Conservation (phyloP, 163 green algal genomes). For the Trebouxiophyceae sp. region DNA sequence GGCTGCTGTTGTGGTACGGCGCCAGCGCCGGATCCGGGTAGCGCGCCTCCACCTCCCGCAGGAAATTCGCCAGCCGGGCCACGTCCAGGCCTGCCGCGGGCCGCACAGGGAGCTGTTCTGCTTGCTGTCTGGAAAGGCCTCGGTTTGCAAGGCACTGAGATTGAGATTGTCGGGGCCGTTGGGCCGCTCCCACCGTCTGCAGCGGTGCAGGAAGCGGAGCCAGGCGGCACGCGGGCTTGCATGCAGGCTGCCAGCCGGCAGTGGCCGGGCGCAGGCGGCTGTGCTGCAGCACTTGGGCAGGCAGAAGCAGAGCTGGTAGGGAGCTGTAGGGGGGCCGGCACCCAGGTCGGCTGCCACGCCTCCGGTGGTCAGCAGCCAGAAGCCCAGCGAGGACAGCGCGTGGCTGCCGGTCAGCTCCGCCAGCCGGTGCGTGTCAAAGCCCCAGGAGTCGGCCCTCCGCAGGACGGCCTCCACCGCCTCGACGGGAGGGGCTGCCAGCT, state of each 20-base stretch:
- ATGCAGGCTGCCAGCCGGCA: neutral
- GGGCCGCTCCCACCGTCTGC: neutral
- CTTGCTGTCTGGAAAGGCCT: neutral
- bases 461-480: constrained; percentile 30
- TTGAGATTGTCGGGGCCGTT: neutral
- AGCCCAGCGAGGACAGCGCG: constrained; percentile 32
- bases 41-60: constrained; percentile 42
- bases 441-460: constrained; percentile 17
- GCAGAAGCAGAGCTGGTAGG: too few relatives aligned
- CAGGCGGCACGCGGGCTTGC: too few relatives aligned
- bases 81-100: constrained; percentile 39
- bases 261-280: neutral
- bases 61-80: constrained; percentile 39
- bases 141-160: neutral
- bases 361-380: constrained; percentile 28
- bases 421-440: constrained; percentile 39
- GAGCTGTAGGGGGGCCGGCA: neutral
- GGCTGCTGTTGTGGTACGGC: constrained; percentile 43
- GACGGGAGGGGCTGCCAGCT: too few relatives aligned
- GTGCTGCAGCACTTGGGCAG: neutral
- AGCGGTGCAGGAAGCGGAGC: too few relatives aligned
- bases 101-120: neutral
- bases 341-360: constrained; percentile 32
- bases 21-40: constrained; percentile 29
- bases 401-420: constrained; percentile 28